Base-by-base conservation (phyloP, 1,139 yeast genomes). In the Saccharomyces hybrid region DNA sequence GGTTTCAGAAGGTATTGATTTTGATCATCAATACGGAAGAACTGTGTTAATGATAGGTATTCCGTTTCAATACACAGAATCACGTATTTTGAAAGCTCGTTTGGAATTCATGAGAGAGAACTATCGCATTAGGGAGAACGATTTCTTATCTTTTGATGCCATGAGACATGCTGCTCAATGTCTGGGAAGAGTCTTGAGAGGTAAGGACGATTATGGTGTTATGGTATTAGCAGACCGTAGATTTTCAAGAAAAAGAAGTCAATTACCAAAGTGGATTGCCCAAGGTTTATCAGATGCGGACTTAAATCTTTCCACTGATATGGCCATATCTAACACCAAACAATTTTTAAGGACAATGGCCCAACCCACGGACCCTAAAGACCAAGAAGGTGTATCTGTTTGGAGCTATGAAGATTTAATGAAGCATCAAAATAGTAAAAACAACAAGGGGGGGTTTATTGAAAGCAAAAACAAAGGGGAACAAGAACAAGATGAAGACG, bases 131-230 rank as follows among this genome's bases (percentile, higher is more conserved):
- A 79, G 89, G 59, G 99, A 93, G 66, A 91, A 89, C 67, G 99
- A 95, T 65, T 93, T 93, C 67, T 72, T 93, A 48, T 90, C 98
- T 25, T 93, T 93, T 78, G 99, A 93, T 73, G 99, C 99, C 32
- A 95, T 93, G 99, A 82, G 99, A 68, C 99, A 93, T 75, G 99
- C 99, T 3, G 99, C 99, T 0, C 99, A 93, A 72, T 93, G 99
- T 73, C 73, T 93, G 65, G 99, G 99, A 13, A 82, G 99, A 68
- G 99, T 93, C 53, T 75, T 93, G 62, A 82, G 99, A 74, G 99
- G 99, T 60, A 93, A 93, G 68, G 97, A 93, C 68, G 99, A 93
- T 73, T 93, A 95, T 69, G 99, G 99, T 57, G 87, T 95, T 64
- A 93, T 93, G 99, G 97, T 93, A 51, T 74, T 93, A 58, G 99